These are phyloP conservation scores for Lycium ferocissimum DNA, from an alignment of 257 asterid genomes.

Conservation along the genomic window DNA sequence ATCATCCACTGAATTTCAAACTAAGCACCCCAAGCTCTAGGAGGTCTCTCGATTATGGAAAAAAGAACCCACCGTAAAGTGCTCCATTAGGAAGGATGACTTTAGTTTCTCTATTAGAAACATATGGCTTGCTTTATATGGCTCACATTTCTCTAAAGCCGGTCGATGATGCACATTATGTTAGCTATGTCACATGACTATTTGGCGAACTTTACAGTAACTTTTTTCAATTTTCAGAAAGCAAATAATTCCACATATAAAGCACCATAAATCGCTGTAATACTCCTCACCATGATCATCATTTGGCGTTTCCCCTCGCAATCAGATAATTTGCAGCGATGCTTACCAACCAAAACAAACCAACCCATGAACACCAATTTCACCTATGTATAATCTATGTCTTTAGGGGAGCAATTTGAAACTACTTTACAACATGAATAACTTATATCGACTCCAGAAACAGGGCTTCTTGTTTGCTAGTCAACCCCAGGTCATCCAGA, in stretches of 20 bases:
- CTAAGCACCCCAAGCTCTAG: not conserved
- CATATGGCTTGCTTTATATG: not conserved
- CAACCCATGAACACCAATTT: conserved; percentile 19
- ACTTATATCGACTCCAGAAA: conserved; percentile 78
- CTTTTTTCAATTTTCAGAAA: not conserved
- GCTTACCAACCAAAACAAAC: conserved; percentile 23
- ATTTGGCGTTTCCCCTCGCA: not conserved
- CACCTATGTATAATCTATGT: not conserved
- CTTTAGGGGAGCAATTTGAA: not conserved
- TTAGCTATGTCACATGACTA: not conserved
- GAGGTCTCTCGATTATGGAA: not conserved
- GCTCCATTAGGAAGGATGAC: not conserved
- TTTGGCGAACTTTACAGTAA: not conserved
- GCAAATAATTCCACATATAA: conserved; percentile 11
- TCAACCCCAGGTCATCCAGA: conserved; percentile 80
- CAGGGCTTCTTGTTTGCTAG: conserved; percentile 96
- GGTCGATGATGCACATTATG: not conserved
- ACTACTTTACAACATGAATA: conserved; percentile 37
- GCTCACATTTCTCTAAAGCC: not conserved
- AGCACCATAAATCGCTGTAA: not conserved
- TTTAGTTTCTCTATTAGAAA: not conserved
- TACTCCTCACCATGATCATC: not conserved
- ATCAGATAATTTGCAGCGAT: conserved; percentile 22
- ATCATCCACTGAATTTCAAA: not conserved
- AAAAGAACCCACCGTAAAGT: not conserved